A percentile compares a stretch with the other conserved stretches of the same genome.
These are phyloP conservation scores for Nothophaeocryptopus gaeumannii DNA, from an alignment of 2,329 filamentous ascomycete genomes.

Conservation along the genomic window DNA sequence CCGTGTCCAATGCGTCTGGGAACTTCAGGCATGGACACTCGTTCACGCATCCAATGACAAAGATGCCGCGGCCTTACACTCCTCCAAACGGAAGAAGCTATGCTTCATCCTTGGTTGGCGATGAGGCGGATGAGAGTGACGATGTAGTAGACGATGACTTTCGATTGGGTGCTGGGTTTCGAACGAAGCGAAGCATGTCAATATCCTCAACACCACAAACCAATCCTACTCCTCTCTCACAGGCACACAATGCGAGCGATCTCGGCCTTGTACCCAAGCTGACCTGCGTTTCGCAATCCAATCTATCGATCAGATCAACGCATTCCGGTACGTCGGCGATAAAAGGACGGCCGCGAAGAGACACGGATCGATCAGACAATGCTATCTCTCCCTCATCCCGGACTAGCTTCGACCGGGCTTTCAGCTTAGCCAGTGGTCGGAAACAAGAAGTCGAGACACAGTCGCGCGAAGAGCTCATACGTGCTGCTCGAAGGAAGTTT, in stretches of 20 bases:
- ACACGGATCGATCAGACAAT: constrained; percentile 49
- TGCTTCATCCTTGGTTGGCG: constrained; percentile 47
- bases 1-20: constrained; percentile 51
- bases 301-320: constrained; percentile 47
- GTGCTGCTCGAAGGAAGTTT: constrained; percentile 56
- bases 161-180: constrained; percentile 37
- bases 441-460: constrained; percentile 50
- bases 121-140: constrained; percentile 39
- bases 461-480: constrained; percentile 55
- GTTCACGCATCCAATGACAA: constrained; percentile 56
- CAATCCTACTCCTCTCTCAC: constrained; percentile 32
- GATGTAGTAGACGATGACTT: constrained; percentile 48
- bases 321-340: constrained; percentile 34
- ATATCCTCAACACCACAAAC: constrained; percentile 37
- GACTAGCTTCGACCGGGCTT: constrained; percentile 56
- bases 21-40: constrained; percentile 48
- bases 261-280: constrained; percentile 47
- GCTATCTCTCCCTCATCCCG: constrained; percentile 51
- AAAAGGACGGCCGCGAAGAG: constrained; percentile 45
- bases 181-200: constrained; percentile 43
- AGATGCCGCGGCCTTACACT: constrained; percentile 54
- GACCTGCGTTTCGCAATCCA: constrained; percentile 52
- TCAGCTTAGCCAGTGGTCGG: constrained; percentile 45
- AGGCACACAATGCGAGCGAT: constrained; percentile 35
- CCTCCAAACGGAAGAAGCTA: constrained; percentile 52